Evolutionary conservation across 257 asterid species (phyloP).

Genomic region (Scutellaria minor): DNA sequence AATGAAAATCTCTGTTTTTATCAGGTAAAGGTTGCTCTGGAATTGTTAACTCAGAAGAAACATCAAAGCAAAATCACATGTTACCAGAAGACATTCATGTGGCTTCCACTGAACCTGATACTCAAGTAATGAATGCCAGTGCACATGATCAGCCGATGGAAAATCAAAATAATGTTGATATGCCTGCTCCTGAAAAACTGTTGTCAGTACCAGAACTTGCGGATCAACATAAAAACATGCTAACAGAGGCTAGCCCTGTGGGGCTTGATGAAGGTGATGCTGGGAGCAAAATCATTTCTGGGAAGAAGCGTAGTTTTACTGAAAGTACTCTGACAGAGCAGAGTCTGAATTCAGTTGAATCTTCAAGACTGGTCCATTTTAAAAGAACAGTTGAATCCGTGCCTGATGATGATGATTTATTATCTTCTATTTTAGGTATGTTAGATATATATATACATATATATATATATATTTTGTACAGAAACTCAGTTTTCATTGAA

Average conservation of each 20-base stretch:
- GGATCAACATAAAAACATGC: constrained; percentile 49
- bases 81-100: constrained; percentile 38
- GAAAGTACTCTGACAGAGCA: constrained; percentile 91
- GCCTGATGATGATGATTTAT: constrained; percentile 91
- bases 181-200: constrained; percentile 75
- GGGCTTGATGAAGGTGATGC: constrained; percentile 65
- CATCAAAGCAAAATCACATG: constrained; percentile 40
- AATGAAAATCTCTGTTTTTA: constrained; percentile 31
- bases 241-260: constrained; percentile 57
- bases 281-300: constrained; percentile 68
- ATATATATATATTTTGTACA: neutral
- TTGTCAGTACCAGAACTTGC: constrained; percentile 58
- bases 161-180: constrained; percentile 43
- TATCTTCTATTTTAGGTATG: constrained; percentile 92
- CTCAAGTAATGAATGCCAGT: constrained; percentile 39
- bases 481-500: constrained; percentile 14
- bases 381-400: constrained; percentile 67
- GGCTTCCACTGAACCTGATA: constrained; percentile 38
- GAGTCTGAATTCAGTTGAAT: constrained; percentile 81
- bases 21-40: constrained; percentile 43
- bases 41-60: constrained; percentile 46
- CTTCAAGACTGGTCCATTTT: constrained; percentile 70
- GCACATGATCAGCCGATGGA: constrained; percentile 40
- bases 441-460: neutral
- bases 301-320: constrained; percentile 87